These are phyloP conservation scores for Capsaspora owczarzaki DNA, from an alignment of 78 protist species.

Conservation along the genomic window DNA sequence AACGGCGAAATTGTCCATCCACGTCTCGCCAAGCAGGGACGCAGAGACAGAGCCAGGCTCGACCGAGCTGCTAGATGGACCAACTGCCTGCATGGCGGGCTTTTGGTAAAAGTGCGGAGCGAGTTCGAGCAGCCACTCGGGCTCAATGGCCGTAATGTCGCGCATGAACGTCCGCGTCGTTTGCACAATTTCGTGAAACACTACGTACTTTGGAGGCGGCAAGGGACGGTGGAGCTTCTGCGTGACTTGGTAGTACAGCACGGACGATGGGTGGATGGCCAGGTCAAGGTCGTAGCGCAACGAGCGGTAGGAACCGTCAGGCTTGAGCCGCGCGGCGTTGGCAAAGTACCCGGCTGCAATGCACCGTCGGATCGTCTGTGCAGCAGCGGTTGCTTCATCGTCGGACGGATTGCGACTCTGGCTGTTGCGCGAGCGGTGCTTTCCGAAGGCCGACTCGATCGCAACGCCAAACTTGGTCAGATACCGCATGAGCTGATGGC, in stretches of 20 bases:
- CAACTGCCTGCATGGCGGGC: too few species aligned
- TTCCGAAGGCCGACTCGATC: not conserved
- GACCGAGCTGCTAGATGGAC: too few species aligned
- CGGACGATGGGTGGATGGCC: slow-evolving; percentile 62
- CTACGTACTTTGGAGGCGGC: not conserved
- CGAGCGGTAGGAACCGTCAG: slow-evolving; percentile 28
- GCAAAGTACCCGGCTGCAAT: slow-evolving; percentile 64
- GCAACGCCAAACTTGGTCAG: slow-evolving; percentile 20
- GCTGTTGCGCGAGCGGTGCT: not conserved
- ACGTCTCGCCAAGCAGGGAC: too few species aligned
- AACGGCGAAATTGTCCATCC: too few species aligned
- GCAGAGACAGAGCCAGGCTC: too few species aligned
- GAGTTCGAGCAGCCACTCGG: slow-evolving; percentile 62
- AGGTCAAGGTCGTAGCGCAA: not conserved
- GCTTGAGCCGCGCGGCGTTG: slow-evolving; percentile 45
- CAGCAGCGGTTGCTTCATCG: not conserved
- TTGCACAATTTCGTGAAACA: slow-evolving; percentile 28
- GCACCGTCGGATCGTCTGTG: slow-evolving; percentile 29
- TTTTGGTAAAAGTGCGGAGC: slow-evolving; percentile 70
- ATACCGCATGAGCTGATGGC: slow-evolving; percentile 42
- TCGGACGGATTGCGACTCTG: not conserved
- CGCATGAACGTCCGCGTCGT: slow-evolving; percentile 54
- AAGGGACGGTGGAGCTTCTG: too few species aligned
- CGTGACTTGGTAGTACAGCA: too few species aligned
- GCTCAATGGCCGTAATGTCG: slow-evolving; percentile 71